Conservation (phyloP, 352 stramenopile genomes). For the Pythium vanterpoolii region DNA sequence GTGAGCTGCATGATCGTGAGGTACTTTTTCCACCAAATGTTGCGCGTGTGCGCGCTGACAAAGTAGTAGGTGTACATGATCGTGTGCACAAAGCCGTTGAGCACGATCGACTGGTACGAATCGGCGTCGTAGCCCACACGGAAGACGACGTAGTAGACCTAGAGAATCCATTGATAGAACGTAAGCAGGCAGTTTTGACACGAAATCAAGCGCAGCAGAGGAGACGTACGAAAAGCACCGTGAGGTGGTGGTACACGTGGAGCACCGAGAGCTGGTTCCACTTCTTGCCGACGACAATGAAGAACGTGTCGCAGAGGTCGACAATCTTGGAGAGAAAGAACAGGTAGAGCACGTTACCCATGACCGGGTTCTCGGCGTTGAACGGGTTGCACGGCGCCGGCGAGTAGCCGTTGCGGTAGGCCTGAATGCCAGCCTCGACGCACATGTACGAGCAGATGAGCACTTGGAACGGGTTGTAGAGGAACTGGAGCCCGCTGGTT, state of each 20-base stretch:
- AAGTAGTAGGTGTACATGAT: conserved; percentile 99
- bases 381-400: conserved; percentile 90
- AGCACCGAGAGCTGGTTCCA: conserved; percentile 94
- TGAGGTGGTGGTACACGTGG: conserved; percentile 95
- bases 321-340: conserved; percentile 98
- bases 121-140: conserved; percentile 92
- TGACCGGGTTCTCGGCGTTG: conserved; percentile 84
- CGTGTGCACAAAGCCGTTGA: conserved; percentile 95
- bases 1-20: conserved; percentile 92
- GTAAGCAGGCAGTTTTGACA: no score
- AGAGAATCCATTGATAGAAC: no score
- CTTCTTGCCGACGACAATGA: conserved; percentile 97
- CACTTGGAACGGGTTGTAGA: conserved; percentile 97
- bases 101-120: conserved; percentile 91
- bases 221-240: conserved; percentile 78
- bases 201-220: neutral
- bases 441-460: conserved; percentile 97
- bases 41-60: conserved; percentile 92
- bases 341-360: conserved; percentile 96
- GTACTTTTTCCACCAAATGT: conserved; percentile 96
- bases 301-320: conserved; percentile 94
- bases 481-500: conserved; percentile 87
- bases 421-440: conserved; percentile 91
- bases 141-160: conserved; percentile 92
- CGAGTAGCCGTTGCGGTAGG: conserved; percentile 92